Base-by-base conservation (phyloP, 768 basidiomycete species). In the Suillus clintonianus region DNA sequence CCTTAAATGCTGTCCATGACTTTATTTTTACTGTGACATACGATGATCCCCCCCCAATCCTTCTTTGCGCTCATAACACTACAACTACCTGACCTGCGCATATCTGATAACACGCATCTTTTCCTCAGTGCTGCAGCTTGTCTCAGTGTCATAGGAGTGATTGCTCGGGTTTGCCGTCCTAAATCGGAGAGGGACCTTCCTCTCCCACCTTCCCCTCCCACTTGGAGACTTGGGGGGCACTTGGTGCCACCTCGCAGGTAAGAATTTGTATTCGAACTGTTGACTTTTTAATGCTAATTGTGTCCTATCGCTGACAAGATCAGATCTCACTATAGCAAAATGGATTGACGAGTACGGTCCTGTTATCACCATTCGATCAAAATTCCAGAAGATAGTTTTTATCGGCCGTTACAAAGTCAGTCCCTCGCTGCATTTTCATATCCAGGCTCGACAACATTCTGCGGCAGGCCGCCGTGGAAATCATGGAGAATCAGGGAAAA, bases 401-500 rank as follows among this genome's bases (percentile, higher is more conserved):
- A 58, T 63, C 10, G 62, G 62, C 17, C 62, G 62, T n/a, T 57
- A 64, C 47, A 11, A 62, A 15, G 61, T 62, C 11, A 5, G 60
- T 22, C 14, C 22, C 41, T 10, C 45, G 37, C 37, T 10, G 37
- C 9, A 3, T 37, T 11, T 10, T 10, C 37, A 37, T 37, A 37
- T 37, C 1, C 37, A 37, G 37, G 37, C 37, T 37, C 27, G 27
- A 27, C 37, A 37, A 37, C 47, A 15, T 34, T 32, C 6, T 51
- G 2, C 22, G 4, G 22, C 34, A 61, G 60, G 42, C 30, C 15
- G 47, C 42, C 10, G 76, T 84, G 1, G 83, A 85, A 7, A 81
- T 86, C 61, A 82, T 86, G 83, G 85, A 86, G 70, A 82, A 82
- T 61, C 82, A 85, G 66, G 85, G 85, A 0, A 82, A 82, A 0